phyloP scores from a whole-genome alignment of 257 asterid species.

The Solanum okadae region DNA sequence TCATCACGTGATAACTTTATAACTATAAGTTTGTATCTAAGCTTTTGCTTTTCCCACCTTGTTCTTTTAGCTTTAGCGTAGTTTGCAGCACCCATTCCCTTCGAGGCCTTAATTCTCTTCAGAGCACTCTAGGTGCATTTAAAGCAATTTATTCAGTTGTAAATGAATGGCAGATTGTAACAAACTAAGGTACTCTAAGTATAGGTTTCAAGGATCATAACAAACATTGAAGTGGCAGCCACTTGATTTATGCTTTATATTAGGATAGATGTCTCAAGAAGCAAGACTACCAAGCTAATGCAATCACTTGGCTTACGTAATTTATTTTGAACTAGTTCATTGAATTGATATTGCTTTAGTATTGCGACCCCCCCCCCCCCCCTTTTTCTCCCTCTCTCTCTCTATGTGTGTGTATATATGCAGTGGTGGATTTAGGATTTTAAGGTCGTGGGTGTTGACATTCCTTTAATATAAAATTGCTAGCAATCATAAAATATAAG shows the following conservation, averaged over 20 bases:
- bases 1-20: neutral
- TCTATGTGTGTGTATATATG: too few species aligned
- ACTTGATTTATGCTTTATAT: neutral
- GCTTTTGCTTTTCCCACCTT: neutral
- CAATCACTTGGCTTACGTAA: neutral
- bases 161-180: neutral
- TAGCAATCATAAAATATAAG: neutral
- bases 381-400: neutral
- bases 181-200: neutral
- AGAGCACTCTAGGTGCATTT: neutral
- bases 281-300: neutral
- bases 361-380: neutral
- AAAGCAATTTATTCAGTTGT: neutral
- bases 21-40: neutral
- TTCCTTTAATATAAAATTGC: neutral
- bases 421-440: neutral
- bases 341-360: neutral
- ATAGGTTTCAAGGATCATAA: neutral
- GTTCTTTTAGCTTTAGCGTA: neutral
- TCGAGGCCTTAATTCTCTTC: neutral
- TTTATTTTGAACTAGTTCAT: neutral
- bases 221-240: neutral
- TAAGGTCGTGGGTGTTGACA: neutral
- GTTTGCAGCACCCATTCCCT: neutral
- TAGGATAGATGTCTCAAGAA: neutral